These are phyloP conservation scores for Aspergillus carbonarius DNA, from an alignment of 2,329 filamentous ascomycete species.

Conservation along the genomic window DNA sequence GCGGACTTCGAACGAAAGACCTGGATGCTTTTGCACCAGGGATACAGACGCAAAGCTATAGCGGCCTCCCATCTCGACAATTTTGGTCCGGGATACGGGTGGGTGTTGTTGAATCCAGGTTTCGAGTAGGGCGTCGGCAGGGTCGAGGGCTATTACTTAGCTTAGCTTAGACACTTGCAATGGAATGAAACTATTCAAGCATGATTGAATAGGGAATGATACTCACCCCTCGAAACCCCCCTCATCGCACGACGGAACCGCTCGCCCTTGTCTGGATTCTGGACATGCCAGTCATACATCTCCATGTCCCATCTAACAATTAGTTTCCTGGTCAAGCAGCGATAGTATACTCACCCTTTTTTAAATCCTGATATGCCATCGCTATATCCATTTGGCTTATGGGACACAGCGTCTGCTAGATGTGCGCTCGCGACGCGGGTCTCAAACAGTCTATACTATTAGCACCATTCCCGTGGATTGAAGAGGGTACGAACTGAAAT, in stretches of 20 bases:
- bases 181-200: background rate
- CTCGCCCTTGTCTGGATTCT: background rate
- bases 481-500: background rate
- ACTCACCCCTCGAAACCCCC: background rate
- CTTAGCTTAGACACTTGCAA: too few relatives aligned
- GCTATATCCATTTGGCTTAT: background rate
- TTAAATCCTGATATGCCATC: background rate
- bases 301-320: background rate
- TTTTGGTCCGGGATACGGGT: background rate
- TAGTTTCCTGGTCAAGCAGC: background rate
- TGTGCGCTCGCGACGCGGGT: background rate
- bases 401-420: background rate
- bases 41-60: background rate
- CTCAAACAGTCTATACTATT: background rate
- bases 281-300: slow-evolving; percentile 1
- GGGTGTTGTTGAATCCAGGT: background rate
- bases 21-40: background rate
- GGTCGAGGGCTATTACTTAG: background rate
- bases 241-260: slow-evolving; percentile 1
- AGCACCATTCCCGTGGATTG: background rate
- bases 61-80: background rate
- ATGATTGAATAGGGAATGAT: background rate
- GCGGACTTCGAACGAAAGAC: background rate
- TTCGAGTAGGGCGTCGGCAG: background rate
- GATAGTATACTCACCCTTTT: background rate